phyloP scores from a whole-genome alignment of 768 basidiomycete genomes.

The Termitomyces sp. region DNA sequence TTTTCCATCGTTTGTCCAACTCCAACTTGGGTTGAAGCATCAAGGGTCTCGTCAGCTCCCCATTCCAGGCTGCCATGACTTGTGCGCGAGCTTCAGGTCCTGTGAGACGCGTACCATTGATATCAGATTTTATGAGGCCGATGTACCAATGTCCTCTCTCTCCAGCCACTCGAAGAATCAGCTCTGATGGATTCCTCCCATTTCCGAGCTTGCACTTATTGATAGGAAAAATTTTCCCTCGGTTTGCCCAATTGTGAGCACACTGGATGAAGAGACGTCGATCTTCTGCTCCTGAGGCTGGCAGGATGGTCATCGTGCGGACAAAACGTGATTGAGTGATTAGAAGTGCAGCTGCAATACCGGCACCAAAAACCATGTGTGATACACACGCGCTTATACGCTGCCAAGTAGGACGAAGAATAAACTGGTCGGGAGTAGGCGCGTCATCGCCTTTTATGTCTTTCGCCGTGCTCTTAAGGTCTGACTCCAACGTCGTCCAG shows the following conservation, averaged over 20 bases:
- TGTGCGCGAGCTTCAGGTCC: slow-evolving; percentile 19
- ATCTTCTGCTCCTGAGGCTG: slow-evolving; percentile 13
- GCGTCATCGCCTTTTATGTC: slow-evolving; percentile 10
- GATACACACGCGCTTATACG: slow-evolving; percentile 22
- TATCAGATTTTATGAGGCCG: slow-evolving; percentile 19
- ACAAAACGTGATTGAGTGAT: slow-evolving; percentile 26
- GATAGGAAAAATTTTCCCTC: slow-evolving; percentile 22
- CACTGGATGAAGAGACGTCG: slow-evolving; percentile 26
- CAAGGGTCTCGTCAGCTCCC: slow-evolving; percentile 10
- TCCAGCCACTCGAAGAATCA: slow-evolving; percentile 22
- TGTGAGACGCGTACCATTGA: slow-evolving; percentile 18
- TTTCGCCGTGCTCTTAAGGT: slow-evolving; percentile 16
- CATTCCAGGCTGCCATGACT: slow-evolving; percentile 23
- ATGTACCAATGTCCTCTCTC: slow-evolving; percentile 30
- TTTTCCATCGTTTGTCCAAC: slow-evolving; percentile 21
- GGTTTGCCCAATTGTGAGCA: slow-evolving; percentile 21
- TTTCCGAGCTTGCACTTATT: slow-evolving; percentile 20
- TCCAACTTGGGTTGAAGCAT: neutral
- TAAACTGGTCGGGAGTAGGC: slow-evolving; percentile 14
- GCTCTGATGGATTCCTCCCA: slow-evolving; percentile 26
- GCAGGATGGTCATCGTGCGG: slow-evolving; percentile 22
- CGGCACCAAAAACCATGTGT: slow-evolving; percentile 25
- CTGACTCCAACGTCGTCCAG: slow-evolving; percentile 21
- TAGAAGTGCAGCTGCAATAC: slow-evolving; percentile 22
- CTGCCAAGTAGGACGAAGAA: slow-evolving; percentile 28